These are phyloP conservation scores for Striga hermonthica DNA, from an alignment of 305 asterid genomes.

Conservation along the genomic window DNA sequence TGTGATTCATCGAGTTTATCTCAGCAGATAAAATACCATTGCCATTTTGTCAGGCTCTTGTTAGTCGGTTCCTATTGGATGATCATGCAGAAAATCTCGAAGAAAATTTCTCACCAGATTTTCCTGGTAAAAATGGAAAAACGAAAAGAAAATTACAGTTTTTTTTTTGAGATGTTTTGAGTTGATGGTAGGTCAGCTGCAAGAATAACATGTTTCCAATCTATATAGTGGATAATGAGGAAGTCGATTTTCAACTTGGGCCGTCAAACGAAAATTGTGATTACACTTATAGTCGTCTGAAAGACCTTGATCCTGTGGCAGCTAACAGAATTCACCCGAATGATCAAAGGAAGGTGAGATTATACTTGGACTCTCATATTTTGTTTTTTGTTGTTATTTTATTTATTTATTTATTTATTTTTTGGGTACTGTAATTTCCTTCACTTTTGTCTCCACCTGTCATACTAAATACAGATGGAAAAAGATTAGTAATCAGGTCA, in stretches of 20 bases:
- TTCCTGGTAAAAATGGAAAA: constrained; percentile 47
- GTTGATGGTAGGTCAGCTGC: constrained; percentile 21
- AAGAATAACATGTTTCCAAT: constrained; percentile 20
- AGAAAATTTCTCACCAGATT: constrained; percentile 40
- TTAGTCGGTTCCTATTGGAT: constrained; percentile 74
- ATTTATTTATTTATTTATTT: too few relatives aligned
- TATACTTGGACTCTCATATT: background rate
- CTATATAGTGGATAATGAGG: constrained; percentile 48
- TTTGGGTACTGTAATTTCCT: too few relatives aligned
- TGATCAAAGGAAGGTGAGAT: constrained; percentile 79
- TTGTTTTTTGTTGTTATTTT: background rate
- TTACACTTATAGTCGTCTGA: constrained; percentile 52
- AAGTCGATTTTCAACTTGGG: constrained; percentile 40
- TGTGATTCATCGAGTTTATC: background rate
- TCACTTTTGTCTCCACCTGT: too few relatives aligned
- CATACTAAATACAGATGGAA: too few relatives aligned
- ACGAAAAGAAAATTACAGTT: background rate
- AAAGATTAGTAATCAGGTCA: too few relatives aligned
- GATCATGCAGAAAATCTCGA: constrained; percentile 56
- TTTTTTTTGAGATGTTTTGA: constrained; percentile 10
- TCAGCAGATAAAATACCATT: constrained; percentile 24
- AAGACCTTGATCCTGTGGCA: constrained; percentile 79
- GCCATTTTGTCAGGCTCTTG: constrained; percentile 67
- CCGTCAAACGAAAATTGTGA: constrained; percentile 32
- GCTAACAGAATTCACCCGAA: constrained; percentile 92